Evolutionary conservation across 805 yeast genomes (phyloP), one percentile per base, ranked within the genome.

Genomic region (Dipodascopsis uninucleata): DNA sequence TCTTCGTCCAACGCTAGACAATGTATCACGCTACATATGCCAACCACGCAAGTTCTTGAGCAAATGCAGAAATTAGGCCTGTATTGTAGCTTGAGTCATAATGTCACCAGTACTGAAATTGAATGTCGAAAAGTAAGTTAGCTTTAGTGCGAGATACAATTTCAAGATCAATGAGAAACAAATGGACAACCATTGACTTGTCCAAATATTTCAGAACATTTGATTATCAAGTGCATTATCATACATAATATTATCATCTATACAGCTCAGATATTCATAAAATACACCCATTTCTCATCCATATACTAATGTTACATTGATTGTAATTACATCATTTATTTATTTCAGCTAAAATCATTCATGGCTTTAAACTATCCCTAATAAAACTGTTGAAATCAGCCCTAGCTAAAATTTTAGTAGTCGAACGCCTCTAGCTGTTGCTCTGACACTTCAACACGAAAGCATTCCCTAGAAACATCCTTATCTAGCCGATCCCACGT

Each of bases 31-130:
- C 31, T 50, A 9, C 35, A 40, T 9, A 23, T 49, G 18, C 41
- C 55, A 10, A 48, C 55, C 8, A 26, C 35, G 10, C 36, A 39
- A 10, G 42, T 50, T 18, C 46, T 50, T 2, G 43, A 31, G 16
- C 48, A 45, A 33, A 50, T 50, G 55, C 53, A 44, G 26, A 50
- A 48, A 24, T 17, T 49, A 25, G 49, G 45, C 29, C 48, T 43
- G 24, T 43, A 31, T 31, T 50, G 55, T 24, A 46, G 50, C 5
- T 31, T 48, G 10, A 44, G 42, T 14, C 42, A 44, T 22, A 34
- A 50, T 28, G 46, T 50, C 28, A 28, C 28, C 5, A 47, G 47
- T 29, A 45, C 40, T 12, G 53, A 46, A 18, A 39, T 50, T 22
- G 47, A 35, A n/a, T 50, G 55, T 39, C 24, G 31, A 14, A 50